phyloP scores from a whole-genome alignment of 2,329 filamentous ascomycete genomes.

The Ophiostoma triangulosporum region DNA sequence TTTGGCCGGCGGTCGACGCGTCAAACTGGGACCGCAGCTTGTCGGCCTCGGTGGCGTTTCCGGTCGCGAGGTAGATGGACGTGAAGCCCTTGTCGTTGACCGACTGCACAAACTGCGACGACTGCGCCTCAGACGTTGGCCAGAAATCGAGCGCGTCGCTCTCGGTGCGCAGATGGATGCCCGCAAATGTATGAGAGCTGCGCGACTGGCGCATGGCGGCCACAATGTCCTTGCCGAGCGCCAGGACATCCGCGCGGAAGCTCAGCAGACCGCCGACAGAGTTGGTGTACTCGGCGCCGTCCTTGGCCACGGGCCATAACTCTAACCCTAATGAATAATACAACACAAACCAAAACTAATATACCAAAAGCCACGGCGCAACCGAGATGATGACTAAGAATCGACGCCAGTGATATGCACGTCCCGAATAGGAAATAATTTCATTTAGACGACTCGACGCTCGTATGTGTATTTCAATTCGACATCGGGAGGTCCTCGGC shows the following conservation, averaged over 20 bases:
- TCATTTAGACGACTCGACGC: too few relatives aligned
- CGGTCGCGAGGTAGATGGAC: constrained; percentile 32
- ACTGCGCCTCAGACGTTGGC: constrained; percentile 30
- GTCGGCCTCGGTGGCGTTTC: constrained; percentile 28
- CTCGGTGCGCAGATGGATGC: constrained; percentile 33
- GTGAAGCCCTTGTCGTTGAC: constrained; percentile 21
- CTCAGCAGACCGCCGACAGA: constrained; percentile 29
- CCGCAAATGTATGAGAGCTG: constrained; percentile 18
- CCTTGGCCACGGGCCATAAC: constrained; percentile 30
- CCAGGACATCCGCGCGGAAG: constrained; percentile 28
- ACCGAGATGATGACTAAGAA: too few relatives aligned
- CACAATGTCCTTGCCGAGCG: constrained; percentile 24
- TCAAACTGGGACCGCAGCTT: constrained; percentile 21
- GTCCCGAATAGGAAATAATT: too few relatives aligned
- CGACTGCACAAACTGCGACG: constrained; percentile 24
- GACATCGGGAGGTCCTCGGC: too few relatives aligned
- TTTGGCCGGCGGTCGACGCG: constrained; percentile 13
- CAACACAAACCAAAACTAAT: too few relatives aligned
- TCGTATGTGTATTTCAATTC: too few relatives aligned
- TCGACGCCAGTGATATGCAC: too few relatives aligned
- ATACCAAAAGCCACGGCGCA: too few relatives aligned
- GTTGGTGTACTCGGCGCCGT: constrained; percentile 32
- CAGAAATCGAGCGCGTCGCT: constrained; percentile 30
- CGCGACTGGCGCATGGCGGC: constrained; percentile 12
- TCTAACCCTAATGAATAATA: too few relatives aligned